Conservation (phyloP, 2,329 filamentous ascomycete genomes). For the Ascochyta viciae-villosae region DNA sequence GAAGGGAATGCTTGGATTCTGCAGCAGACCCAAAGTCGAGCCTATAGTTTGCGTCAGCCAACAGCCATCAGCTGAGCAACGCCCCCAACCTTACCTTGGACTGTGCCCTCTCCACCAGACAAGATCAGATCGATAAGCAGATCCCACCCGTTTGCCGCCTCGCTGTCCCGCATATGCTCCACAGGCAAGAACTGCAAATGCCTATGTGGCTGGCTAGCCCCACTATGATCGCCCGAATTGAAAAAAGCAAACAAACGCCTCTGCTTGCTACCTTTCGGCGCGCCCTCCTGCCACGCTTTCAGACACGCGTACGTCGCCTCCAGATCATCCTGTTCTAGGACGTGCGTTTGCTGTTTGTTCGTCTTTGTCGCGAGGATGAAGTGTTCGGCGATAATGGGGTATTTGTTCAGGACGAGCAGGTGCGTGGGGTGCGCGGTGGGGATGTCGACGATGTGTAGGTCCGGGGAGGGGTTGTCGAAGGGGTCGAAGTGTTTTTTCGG, state of each 20-base stretch:
- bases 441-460: slow-evolving; percentile 63
- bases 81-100: slow-evolving; percentile 3
- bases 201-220: slow-evolving; percentile 74
- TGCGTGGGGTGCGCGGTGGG: slow-evolving; percentile 57
- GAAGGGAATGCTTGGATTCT: slow-evolving; percentile 54
- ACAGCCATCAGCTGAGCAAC: background rate
- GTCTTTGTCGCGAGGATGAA: slow-evolving; percentile 73
- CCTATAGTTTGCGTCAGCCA: slow-evolving; percentile 19
- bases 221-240: slow-evolving; percentile 73
- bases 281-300: slow-evolving; percentile 57
- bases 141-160: slow-evolving; percentile 51
- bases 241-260: slow-evolving; percentile 69
- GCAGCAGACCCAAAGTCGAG: slow-evolving; percentile 13
- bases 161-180: slow-evolving; percentile 63
- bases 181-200: slow-evolving; percentile 76
- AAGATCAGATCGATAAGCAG: slow-evolving; percentile 57
- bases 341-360: slow-evolving; percentile 69
- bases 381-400: slow-evolving; percentile 73
- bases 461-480: slow-evolving; percentile 66
- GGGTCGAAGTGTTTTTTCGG: slow-evolving; percentile 58
- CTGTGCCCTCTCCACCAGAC: slow-evolving; percentile 13
- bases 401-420: slow-evolving; percentile 76
- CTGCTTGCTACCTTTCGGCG: slow-evolving; percentile 22
- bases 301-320: slow-evolving; percentile 68
- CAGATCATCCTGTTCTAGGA: slow-evolving; percentile 68